Base-by-base conservation (phyloP, 306 rosid species). In the Cercis canadensis region DNA sequence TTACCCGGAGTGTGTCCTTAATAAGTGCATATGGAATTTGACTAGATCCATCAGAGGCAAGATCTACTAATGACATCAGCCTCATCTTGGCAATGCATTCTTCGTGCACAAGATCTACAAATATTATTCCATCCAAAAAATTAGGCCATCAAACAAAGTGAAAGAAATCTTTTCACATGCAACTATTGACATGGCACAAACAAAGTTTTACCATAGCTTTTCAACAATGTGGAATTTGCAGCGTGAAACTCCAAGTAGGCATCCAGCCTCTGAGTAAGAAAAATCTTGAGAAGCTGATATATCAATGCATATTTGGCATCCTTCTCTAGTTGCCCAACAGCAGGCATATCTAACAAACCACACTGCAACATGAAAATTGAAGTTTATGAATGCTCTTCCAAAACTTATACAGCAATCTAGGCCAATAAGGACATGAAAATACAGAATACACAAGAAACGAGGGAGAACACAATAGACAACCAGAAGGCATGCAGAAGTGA, bases 251-350 rank as follows among this genome's bases (percentile, higher is more conserved):
- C 93, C 78, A 95, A 67, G 88, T 91, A 95, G 5, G 90, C 83
- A 86, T 91, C 92, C 60, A 91, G 83, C 70, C 96, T 91, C 86
- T 87, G 92, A 60, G 90, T 87, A 71, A 95, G 82, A 78, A 85
- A 95, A 55, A 95, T 86, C 75, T 80, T 85, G 70, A 95, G 88
- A 70, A 95, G 96, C 82, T 91, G 89, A 85, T 87, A 87, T n/a
- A 83, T 81, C 70, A 67, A 54, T 24, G 92, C 90, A 79, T 85
- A 87, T 69, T 87, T 83, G 49, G 87, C 86, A 87, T 95, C 99
- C 55, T 86, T 95, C 89, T 95, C 99, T 86, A 95, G 74, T 71
- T 91, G 96, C 67, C 53, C 87, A 46, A 95, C 87, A 62, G 97
- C 92, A 67, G 88, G 96, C 91, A 87, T 61, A 62, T 86, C 87